phyloP scores from a whole-genome alignment of 208 protist species.

The Acanthamoeba triangularis region DNA sequence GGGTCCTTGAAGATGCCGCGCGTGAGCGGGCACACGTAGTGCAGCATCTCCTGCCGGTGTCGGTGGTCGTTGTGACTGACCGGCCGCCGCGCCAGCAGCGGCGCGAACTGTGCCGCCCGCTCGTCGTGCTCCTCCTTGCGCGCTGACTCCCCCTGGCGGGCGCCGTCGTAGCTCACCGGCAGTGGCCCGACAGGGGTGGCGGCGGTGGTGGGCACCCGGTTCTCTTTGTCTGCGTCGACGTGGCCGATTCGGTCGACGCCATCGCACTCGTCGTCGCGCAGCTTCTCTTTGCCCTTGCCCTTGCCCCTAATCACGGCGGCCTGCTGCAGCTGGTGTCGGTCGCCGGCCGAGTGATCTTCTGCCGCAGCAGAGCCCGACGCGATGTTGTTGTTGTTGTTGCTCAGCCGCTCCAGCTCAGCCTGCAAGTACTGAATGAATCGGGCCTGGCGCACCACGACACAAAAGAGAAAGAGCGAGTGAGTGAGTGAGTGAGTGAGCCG shows the following conservation, averaged over 20 bases:
- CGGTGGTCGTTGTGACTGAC: neutral
- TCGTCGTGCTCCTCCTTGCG: neutral
- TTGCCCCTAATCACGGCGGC: neutral
- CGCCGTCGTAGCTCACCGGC: neutral
- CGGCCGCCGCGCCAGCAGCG: neutral
- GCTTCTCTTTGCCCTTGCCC: slow-evolving; percentile 1
- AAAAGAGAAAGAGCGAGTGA: no score
- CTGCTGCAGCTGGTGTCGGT: neutral
- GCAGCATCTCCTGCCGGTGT: neutral
- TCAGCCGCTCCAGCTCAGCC: neutral
- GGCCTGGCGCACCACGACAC: neutral
- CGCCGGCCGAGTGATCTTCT: neutral
- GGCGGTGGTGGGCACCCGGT: neutral
- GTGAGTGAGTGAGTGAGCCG: no score
- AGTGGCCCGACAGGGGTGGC: no score
- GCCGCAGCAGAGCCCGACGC: no score
- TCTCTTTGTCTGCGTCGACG: neutral
- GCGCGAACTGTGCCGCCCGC: neutral
- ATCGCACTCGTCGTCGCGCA: neutral
- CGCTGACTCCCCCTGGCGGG: neutral
- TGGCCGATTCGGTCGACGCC: neutral
- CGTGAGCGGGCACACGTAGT: slow-evolving; percentile 63
- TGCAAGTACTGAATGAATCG: neutral
- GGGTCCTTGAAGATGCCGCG: slow-evolving; percentile 13
- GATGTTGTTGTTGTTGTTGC: neutral